phyloP scores from a whole-genome alignment of 768 basidiomycete species.

The Trametes punicea region DNA sequence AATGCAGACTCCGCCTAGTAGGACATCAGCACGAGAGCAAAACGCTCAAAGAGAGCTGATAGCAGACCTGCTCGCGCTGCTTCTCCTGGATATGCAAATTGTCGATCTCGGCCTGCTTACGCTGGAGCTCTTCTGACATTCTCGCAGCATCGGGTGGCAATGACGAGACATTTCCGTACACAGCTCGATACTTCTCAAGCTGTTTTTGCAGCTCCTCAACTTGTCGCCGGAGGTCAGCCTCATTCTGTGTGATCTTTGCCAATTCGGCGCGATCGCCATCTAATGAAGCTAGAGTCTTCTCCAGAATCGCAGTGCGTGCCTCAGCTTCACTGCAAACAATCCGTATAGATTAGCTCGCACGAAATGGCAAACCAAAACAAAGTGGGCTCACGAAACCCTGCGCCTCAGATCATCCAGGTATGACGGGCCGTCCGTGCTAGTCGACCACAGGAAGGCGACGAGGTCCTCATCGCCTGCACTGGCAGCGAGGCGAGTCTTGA shows the following conservation, averaged over 20 bases:
- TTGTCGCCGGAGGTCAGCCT: constrained; percentile 48
- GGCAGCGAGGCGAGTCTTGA: constrained; percentile 77
- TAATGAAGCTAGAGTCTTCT: constrained; percentile 45
- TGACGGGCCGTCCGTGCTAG: constrained; percentile 44
- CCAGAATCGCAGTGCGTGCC: constrained; percentile 45
- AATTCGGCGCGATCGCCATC: constrained; percentile 53
- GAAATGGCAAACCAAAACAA: no score
- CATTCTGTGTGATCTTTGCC: constrained; percentile 44
- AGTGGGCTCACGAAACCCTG: constrained; percentile 53
- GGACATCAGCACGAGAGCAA: background rate
- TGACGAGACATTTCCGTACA: constrained; percentile 56
- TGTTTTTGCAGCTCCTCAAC: constrained; percentile 44
- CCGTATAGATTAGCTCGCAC: background rate
- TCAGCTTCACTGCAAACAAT: constrained; percentile 47
- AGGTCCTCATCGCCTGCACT: constrained; percentile 67
- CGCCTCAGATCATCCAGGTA: constrained; percentile 53
- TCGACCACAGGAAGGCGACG: constrained; percentile 63
- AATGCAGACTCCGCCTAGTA: constrained; percentile 68
- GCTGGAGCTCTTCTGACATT: constrained; percentile 53
- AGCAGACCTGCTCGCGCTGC: constrained; percentile 61
- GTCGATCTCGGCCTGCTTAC: constrained; percentile 67
- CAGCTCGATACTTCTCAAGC: constrained; percentile 57
- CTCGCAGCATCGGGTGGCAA: constrained; percentile 48
- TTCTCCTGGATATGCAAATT: constrained; percentile 58
- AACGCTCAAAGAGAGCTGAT: background rate